phyloP scores from a whole-genome alignment of 208 protist genomes.

The Trypanosoma mega region DNA sequence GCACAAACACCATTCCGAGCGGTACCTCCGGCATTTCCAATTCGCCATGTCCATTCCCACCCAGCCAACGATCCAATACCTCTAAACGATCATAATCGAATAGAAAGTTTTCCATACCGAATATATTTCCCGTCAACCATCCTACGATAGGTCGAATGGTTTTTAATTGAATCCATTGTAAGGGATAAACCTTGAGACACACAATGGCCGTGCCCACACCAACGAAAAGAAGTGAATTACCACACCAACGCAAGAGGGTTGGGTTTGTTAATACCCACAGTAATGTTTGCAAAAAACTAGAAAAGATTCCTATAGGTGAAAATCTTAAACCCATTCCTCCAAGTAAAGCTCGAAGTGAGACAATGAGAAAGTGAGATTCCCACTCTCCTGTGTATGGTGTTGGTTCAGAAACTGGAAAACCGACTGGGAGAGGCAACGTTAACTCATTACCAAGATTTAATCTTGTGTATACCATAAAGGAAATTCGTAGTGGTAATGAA shows the following conservation, averaged over 20 bases:
- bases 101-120: slow-evolving; percentile 63
- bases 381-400: not conserved
- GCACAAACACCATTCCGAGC: slow-evolving; percentile 32
- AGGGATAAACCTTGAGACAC: slow-evolving; percentile 33
- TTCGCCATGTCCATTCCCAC: slow-evolving; percentile 28
- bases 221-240: slow-evolving; percentile 23
- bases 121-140: slow-evolving; percentile 39
- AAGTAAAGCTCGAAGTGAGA: too few relatives aligned
- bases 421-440: slow-evolving; percentile 3
- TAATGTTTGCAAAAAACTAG: not conserved
- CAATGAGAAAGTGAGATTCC: too few relatives aligned
- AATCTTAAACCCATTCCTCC: too few relatives aligned
- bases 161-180: slow-evolving; percentile 49
- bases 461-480: slow-evolving; percentile 17
- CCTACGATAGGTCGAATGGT: slow-evolving; percentile 35
- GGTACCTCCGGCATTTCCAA: slow-evolving; percentile 38
- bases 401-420: slow-evolving; percentile 4
- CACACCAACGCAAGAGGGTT: not conserved
- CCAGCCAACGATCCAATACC: slow-evolving; percentile 41
- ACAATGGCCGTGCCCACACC: slow-evolving; percentile 22
- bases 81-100: slow-evolving; percentile 49
- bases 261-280: slow-evolving; percentile 1
- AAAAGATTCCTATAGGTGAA: too few relatives aligned
- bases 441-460: not conserved
- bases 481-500: slow-evolving; percentile 31